Base-by-base conservation (phyloP, 1,139 yeast genomes). In the Blastobotrys petasosporus region DNA sequence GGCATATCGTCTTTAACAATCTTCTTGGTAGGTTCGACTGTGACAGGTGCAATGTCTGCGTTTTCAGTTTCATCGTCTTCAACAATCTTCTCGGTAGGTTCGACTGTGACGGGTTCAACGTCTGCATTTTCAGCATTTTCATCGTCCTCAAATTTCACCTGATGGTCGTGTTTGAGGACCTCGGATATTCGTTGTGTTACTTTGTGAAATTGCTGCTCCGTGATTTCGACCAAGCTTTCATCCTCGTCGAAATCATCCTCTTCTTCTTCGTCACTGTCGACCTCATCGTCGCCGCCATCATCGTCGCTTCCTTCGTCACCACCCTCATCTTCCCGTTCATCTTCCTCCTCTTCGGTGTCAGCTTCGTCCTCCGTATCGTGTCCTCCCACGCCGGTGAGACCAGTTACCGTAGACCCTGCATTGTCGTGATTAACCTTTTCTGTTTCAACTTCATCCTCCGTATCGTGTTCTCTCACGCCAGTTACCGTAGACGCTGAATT, bases 271-370 rank as follows among this genome's bases (percentile, higher is more conserved):
- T 13, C 20, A 16, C 16, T 28, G 4, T 35, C 38, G 4, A 4
- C 29, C 4, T 16, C 36, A 33, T 33, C 36, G 9, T 15, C 17
- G 6, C n/a, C 36, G 17, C 17, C 17, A 5, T 34, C 20, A 5
- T 4, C 17, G 28, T 34, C 28, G 3, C 11, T 36, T 9, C 15
- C 39, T 12, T 25, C 30, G 12, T 15, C 42, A 36, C n/a, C 43
- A 30, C 48, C 63, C 23, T 53, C 52, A 40, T 76, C 54, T 2
- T 77, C 71, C 44, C 73, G 63, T 16, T 82, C 55, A 59, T 82
- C 88, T 1, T 90, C 90, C 48, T 76, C 74, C 54, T 82, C 85
- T n/a, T 67, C 71, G 2, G 77, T 60, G 3, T 82, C 74, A 43
- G 71, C 68, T 1, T 87, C 86, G 0, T 85, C 76, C 3, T 60